Evolutionary conservation across 768 basidiomycete genomes (phyloP), one percentile per base, ranked within the genome.

Genomic region (Lanmaoa rubissima): DNA sequence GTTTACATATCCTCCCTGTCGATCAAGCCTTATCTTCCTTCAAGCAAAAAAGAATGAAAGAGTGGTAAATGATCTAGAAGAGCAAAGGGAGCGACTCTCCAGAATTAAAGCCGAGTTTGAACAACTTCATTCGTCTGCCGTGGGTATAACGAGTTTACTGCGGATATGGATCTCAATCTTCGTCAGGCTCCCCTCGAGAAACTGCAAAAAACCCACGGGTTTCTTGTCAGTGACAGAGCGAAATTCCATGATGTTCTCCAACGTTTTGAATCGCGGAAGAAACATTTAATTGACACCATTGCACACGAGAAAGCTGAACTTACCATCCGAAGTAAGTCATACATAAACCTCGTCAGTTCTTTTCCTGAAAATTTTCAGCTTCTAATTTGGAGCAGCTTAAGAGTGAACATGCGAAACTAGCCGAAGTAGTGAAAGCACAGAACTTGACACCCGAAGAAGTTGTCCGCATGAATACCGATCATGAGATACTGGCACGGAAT

Each of bases 391-490:
- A 86, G 41, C 78, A 82, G 45, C 78, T 91, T 35, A 82, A 82
- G 59, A 69, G 72, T 28, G 90, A 94, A 63, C 82, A 88, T 60
- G 77, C 77, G 26, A 81, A 79, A 53, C 77, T 94, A 26, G 74
- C 76, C 10, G 78, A 80, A 1, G 80, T 87, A 3, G 91, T 98
- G 31, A 87, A 86, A 65, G 83, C 77, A 34, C 97, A 99, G 71
- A 95, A 97, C 66, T 80, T 99, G 43, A 84, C 90, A 2, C 89
- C 90, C 0, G 92, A 95, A 70, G 95, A 99, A 72, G 93, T 97
- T 41, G 74, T 83, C 52, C 86, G 86, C 38, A 95, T 99, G 92
- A 94, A 88, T 64, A 85, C 85, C 5, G 94, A 98, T 61, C 88
- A 93, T 55, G 91, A 94, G 63, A 83, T 79, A 28, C 78, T 96